A percentile compares a stretch with the other conserved stretches of the same genome.
These are phyloP conservation scores for Keqinozyma sinolaborantium DNA, from an alignment of 1,139 yeast species.

Conservation along the genomic window DNA sequence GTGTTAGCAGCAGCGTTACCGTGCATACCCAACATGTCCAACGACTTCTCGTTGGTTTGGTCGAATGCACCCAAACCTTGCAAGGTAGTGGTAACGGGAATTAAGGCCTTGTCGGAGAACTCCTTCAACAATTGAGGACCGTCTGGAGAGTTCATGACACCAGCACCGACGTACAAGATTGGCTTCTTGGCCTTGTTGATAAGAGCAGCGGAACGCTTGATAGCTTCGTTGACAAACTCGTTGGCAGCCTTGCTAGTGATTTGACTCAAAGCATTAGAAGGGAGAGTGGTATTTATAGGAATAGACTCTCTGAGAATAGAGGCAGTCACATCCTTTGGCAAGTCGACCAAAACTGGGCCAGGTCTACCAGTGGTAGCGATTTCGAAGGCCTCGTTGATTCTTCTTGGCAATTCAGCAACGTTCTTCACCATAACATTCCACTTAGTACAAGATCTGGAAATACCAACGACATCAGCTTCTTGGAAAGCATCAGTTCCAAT, in stretches of 20 bases:
- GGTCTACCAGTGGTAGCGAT: constrained; percentile 96
- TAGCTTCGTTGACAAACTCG: constrained; percentile 73
- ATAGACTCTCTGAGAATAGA: constrained; percentile 82
- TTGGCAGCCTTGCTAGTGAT: constrained; percentile 70
- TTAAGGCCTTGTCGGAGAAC: constrained; percentile 83
- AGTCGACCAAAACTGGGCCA: constrained; percentile 95
- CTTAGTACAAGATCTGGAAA: constrained; percentile 94
- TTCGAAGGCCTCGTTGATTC: constrained; percentile 97
- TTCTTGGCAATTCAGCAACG: constrained; percentile 89
- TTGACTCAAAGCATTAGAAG: constrained; percentile 72
- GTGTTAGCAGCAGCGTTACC: constrained; percentile 94
- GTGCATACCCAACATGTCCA: constrained; percentile 98
- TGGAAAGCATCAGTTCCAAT: constrained; percentile 99
- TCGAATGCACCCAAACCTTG: constrained; percentile 95
- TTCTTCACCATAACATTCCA: constrained; percentile 99
- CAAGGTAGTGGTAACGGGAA: constrained; percentile 93
- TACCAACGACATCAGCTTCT: constrained; percentile 97
- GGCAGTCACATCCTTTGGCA: constrained; percentile 97
- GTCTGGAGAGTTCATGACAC: constrained; percentile 73
- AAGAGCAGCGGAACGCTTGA: constrained; percentile 72
- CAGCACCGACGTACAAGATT: constrained; percentile 87
- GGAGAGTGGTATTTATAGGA: constrained; percentile 81
- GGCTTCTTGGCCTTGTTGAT: constrained; percentile 85
- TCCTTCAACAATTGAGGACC: constrained; percentile 81
- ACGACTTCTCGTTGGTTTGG: constrained; percentile 84